Evolutionary conservation across 2,329 filamentous ascomycete genomes (phyloP), one percentile per base, ranked within the genome.

Genomic region (Lecanoromycetidae sp.): DNA sequence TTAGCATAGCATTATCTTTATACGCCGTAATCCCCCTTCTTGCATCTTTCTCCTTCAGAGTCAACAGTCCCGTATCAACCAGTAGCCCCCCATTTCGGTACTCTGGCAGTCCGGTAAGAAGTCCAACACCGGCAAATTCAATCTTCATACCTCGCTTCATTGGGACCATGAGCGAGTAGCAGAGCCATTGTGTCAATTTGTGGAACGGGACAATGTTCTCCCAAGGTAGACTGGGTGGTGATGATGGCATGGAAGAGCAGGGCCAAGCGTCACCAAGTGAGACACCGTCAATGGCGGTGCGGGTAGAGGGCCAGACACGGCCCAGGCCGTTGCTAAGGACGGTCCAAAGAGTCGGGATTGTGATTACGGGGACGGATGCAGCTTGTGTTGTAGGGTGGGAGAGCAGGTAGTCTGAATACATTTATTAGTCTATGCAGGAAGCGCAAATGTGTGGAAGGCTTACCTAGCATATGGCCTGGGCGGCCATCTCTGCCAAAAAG

Each of bases 201-300:
- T 95, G 88, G 69, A 94, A 94, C 0, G 87, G 87, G 9, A 90
- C 77, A 57, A 93, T 90, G 56, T 74, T 81, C 61, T 90, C 84
- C 82, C 83, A 87, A 1, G 79, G 73, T 54, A 79, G 71, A 5
- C 75, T 75, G 55, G 80, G 72, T 63, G 82, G 79, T 17, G 71
- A 76, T n/a, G 57, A 54, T 1, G 87, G 87, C 77, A 96, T 86
- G 26, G 80, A 77, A 9, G 76, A 79, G 66, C 88, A 94, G 0
- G 82, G 84, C 91, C 91, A 98, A 20, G 91, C 90, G 61, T 98
- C 91, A 46, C 91, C 91, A 13, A 98, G 77, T 0, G 87, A 79
- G 23, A 85, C 74, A 2, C 87, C 87, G 60, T 94, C 86, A 56
- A 98, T 82, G 53, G 83, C 79, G 0, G 90, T 94, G 52, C 90